These are phyloP conservation scores for Phytophthora nicotianae DNA, from an alignment of 352 stramenopile species.

Conservation along the genomic window DNA sequence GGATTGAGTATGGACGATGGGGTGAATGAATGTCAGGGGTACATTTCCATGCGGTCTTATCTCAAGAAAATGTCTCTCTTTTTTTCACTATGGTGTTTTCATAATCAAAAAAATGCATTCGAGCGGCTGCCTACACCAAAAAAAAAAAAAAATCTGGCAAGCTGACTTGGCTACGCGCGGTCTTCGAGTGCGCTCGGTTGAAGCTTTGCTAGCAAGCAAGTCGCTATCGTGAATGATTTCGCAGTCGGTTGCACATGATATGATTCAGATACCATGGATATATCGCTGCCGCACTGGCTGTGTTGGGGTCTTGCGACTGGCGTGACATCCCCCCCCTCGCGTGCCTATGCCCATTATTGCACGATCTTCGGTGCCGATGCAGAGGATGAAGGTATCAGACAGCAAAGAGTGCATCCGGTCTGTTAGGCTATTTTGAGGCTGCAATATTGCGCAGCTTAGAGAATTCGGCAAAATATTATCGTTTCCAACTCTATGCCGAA, in stretches of 20 bases:
- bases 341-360: conserved; percentile 6
- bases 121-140: conserved; percentile 16
- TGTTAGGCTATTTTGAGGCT: not conserved
- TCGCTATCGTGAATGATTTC: conserved; percentile 12
- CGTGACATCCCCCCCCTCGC: conserved; percentile 6
- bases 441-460: too few relatives aligned
- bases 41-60: conserved; percentile 33
- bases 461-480: too few relatives aligned
- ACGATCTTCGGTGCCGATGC: conserved; percentile 10
- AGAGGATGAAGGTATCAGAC: not conserved
- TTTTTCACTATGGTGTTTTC: conserved; percentile 5
- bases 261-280: not conserved
- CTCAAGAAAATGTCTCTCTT: conserved; percentile 8
- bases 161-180: conserved; percentile 22
- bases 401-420: too few relatives aligned
- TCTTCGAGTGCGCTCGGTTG: not conserved
- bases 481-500: not conserved
- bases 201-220: conserved; percentile 14
- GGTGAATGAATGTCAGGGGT: conserved; percentile 14
- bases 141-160: conserved; percentile 25
- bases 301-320: conserved; percentile 6
- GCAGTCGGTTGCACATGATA: not conserved
- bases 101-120: not conserved
- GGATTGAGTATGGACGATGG: conserved; percentile 13
- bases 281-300: conserved; percentile 1